Conservation (phyloP, 495 filamentous ascomycete genomes). For the Penicillium cinerascens region DNA sequence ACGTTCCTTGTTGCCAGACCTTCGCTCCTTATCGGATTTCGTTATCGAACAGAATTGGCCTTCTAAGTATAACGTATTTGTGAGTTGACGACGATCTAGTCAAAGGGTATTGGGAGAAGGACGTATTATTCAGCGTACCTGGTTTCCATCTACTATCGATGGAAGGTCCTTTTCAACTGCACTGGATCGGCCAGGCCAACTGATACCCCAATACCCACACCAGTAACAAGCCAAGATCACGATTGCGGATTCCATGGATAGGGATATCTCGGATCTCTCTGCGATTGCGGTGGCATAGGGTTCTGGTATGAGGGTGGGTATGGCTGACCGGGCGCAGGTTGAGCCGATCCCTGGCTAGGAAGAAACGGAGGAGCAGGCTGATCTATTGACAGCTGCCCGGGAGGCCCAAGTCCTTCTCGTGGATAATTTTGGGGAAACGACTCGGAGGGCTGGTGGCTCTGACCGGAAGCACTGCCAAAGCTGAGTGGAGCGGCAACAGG, state of each 20-base stretch:
- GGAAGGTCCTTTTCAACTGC: background rate
- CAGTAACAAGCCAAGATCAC: background rate
- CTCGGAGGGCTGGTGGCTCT: constrained; percentile 1
- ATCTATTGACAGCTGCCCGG: background rate
- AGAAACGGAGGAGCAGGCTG: background rate
- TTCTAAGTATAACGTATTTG: background rate
- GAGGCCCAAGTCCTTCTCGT: background rate
- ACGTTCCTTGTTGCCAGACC: too few relatives aligned
- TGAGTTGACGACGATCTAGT: background rate
- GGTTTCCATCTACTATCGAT: background rate
- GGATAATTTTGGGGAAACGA: constrained; percentile 5
- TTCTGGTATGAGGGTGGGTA: constrained; percentile 9
- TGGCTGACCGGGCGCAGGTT: background rate
- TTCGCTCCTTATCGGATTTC: background rate
- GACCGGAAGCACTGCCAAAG: constrained; percentile 2
- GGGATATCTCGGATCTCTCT: constrained; percentile 10
- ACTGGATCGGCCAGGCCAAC: background rate
- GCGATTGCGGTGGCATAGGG: background rate
- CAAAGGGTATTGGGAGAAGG: background rate
- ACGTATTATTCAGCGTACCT: background rate
- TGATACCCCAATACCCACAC: background rate
- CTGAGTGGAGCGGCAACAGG: constrained; percentile 9
- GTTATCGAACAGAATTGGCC: background rate
- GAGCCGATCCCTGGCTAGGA: constrained; percentile 3
- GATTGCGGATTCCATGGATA: constrained; percentile 14